Conservation (phyloP, 75 land plant species). For the Pinus taeda region DNA sequence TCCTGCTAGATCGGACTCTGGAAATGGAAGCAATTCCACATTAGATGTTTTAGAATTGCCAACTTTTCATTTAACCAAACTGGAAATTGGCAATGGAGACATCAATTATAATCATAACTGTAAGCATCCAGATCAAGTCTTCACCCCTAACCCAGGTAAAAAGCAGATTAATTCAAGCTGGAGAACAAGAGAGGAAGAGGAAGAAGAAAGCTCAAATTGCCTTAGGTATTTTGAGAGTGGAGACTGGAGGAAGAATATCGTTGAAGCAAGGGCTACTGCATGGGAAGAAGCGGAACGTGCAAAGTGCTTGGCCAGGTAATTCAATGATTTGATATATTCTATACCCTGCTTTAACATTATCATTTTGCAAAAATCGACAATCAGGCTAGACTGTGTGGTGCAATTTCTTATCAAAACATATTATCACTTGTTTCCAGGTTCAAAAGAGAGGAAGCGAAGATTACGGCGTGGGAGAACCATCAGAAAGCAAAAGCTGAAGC, state of each 20-base stretch:
- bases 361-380: not conserved
- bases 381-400: not conserved
- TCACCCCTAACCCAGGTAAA: slow-evolving; percentile 7
- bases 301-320: slow-evolving; percentile 62
- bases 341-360: not conserved
- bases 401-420: not conserved
- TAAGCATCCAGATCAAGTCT: not conserved
- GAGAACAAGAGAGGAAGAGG: slow-evolving; percentile 27
- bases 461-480: slow-evolving; percentile 93
- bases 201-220: not conserved
- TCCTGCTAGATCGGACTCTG: slow-evolving; percentile 10
- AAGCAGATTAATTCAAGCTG: slow-evolving; percentile 10
- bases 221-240: slow-evolving; percentile 23
- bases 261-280: slow-evolving; percentile 37
- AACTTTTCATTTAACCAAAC: slow-evolving; percentile 25
- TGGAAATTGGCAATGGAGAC: slow-evolving; percentile 57
- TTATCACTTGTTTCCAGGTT: slow-evolving; percentile 29
- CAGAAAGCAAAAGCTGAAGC: slow-evolving; percentile 98
- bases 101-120: not conserved
- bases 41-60: slow-evolving; percentile 39
- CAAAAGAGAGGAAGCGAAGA: slow-evolving; percentile 89
- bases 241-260: slow-evolving; percentile 40
- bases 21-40: not conserved
- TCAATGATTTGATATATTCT: no score
- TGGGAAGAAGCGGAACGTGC: slow-evolving; percentile 78